These are phyloP conservation scores for Plasmodium gallinaceum DNA, from an alignment of 169 alveolate species.

Conservation along the genomic window DNA sequence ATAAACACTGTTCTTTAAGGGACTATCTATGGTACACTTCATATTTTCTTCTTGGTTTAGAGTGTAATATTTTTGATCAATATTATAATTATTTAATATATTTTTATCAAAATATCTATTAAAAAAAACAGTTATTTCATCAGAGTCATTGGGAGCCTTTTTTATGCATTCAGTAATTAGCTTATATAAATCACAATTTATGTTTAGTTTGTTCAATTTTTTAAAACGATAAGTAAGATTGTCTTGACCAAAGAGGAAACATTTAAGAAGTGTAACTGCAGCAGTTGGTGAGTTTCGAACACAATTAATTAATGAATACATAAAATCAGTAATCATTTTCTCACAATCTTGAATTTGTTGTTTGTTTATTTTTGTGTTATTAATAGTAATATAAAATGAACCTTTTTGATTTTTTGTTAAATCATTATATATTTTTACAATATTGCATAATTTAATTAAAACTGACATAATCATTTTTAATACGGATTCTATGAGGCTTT, in stretches of 20 bases:
- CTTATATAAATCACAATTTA: constrained; percentile 64
- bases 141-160: constrained; percentile 69
- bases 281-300: constrained; percentile 71
- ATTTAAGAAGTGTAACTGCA: constrained; percentile 59
- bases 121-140: constrained; percentile 68
- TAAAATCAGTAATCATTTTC: constrained; percentile 51
- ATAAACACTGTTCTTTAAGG: neutral
- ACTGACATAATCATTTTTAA: constrained; percentile 77
- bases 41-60: neutral
- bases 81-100: neutral
- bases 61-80: neutral
- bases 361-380: constrained; percentile 44
- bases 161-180: constrained; percentile 72
- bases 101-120: constrained; percentile 35
- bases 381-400: constrained; percentile 39
- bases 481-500: constrained; percentile 71
- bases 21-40: neutral
- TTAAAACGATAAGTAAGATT: constrained; percentile 74
- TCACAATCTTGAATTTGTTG: constrained; percentile 71
- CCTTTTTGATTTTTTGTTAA: constrained; percentile 59
- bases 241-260: constrained; percentile 74
- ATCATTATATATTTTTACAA: constrained; percentile 63
- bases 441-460: constrained; percentile 73
- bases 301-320: constrained; percentile 63
- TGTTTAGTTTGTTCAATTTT: constrained; percentile 28